Conservation (phyloP, 345 rosid species). For the Dovyalis caffra region DNA sequence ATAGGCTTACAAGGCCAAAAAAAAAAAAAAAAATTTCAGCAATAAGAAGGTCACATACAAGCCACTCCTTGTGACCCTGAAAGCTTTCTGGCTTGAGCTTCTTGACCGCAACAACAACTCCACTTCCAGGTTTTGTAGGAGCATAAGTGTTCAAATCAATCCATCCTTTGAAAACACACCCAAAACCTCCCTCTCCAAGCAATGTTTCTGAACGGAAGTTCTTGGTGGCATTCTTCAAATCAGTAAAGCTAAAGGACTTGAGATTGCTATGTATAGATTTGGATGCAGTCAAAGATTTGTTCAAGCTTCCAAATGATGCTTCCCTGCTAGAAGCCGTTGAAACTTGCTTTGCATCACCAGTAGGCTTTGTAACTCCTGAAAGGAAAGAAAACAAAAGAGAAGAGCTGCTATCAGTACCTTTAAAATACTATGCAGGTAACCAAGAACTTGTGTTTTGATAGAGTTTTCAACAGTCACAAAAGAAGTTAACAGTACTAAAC, state of each 20-base stretch:
- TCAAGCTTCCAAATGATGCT: slow-evolving; percentile 22
- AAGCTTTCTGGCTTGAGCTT: slow-evolving; percentile 60
- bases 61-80: slow-evolving; percentile 83
- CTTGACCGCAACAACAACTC: slow-evolving; percentile 61
- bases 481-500: too few species aligned
- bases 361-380: slow-evolving; percentile 36
- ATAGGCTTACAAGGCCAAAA: not conserved
- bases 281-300: slow-evolving; percentile 16
- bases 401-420: not conserved
- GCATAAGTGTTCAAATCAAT: slow-evolving; percentile 49
- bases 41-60: slow-evolving; percentile 38
- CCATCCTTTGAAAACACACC: slow-evolving; percentile 71
- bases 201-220: slow-evolving; percentile 53
- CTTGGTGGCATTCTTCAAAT: slow-evolving; percentile 55
- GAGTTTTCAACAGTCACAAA: too few species aligned
- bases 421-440: not conserved
- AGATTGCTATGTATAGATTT: slow-evolving; percentile 34
- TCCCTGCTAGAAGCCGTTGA: slow-evolving; percentile 10
- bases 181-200: slow-evolving; percentile 72
- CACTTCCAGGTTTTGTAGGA: slow-evolving; percentile 57
- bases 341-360: slow-evolving; percentile 20
- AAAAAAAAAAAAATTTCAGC: not conserved
- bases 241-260: slow-evolving; percentile 53
- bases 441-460: not conserved
- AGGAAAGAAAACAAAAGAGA: not conserved